Conservation (phyloP, 371 early-diverging fungal species). For the Mortierella sp. region DNA sequence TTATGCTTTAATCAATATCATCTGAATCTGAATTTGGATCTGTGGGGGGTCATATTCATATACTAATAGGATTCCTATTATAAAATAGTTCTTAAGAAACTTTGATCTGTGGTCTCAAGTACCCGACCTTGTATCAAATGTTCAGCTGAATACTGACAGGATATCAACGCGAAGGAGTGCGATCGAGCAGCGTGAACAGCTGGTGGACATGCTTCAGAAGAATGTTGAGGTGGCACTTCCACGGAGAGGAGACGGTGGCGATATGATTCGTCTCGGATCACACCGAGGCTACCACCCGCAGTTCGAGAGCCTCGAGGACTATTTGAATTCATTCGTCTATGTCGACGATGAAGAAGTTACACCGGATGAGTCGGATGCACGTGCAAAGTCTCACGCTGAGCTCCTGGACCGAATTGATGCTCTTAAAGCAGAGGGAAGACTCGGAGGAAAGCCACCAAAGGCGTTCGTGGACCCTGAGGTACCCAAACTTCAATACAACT, state of each 20-base stretch:
- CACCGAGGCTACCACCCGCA: slow-evolving; percentile 5
- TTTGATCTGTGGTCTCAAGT: slow-evolving; percentile 65
- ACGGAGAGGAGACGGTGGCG: slow-evolving; percentile 21
- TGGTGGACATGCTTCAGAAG: slow-evolving; percentile 61
- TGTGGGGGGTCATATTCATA: not conserved
- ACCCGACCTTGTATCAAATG: slow-evolving; percentile 51
- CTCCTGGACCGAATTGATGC: slow-evolving; percentile 60
- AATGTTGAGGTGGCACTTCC: slow-evolving; percentile 53
- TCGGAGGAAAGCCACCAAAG: slow-evolving; percentile 56
- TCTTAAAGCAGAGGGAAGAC: slow-evolving; percentile 61
- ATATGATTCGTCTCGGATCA: slow-evolving; percentile 16
- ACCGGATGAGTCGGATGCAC: slow-evolving; percentile 59
- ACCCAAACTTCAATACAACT: slow-evolving; percentile 56
- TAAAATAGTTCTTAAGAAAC: slow-evolving; percentile 60
- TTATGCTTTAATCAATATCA: not conserved
- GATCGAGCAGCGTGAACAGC: slow-evolving; percentile 52
- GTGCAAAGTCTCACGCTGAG: slow-evolving; percentile 59
- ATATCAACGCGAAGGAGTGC: slow-evolving; percentile 59
- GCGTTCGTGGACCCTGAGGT: slow-evolving; percentile 58
- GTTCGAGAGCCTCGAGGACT: slow-evolving; percentile 58
- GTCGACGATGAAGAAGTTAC: slow-evolving; percentile 72
- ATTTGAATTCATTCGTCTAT: slow-evolving; percentile 69
- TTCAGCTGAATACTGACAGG: slow-evolving; percentile 46
- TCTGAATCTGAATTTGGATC: too few species aligned
- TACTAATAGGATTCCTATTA: not conserved